phyloP scores from a whole-genome alignment of 2,329 filamentous ascomycete species.

The Nigrospora sphaerica region DNA sequence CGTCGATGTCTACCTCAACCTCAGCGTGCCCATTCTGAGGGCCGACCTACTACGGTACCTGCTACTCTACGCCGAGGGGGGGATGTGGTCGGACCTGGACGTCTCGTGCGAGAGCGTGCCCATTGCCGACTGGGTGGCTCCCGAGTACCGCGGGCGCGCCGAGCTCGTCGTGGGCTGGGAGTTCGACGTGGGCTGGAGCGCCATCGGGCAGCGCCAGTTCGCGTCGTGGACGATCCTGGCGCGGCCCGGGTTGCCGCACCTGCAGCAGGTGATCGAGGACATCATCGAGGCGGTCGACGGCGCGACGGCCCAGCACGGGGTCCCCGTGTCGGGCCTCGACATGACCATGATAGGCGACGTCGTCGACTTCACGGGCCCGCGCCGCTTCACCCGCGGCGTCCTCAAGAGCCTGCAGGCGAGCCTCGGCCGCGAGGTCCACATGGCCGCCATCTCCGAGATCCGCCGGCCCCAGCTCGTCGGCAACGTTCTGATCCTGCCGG shows the following conservation, averaged over 20 bases:
- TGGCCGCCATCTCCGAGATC: slow-evolving; percentile 2
- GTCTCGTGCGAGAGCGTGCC: slow-evolving; percentile 4
- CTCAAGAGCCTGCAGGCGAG: slow-evolving; percentile 4
- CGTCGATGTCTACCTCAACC: slow-evolving; percentile 13
- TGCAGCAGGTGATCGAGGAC: slow-evolving; percentile 10
- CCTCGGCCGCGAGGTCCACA: neutral
- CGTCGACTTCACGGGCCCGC: slow-evolving; percentile 9
- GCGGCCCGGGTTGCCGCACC: neutral
- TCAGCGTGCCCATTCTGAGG: slow-evolving; percentile 7
- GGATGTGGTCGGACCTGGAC: slow-evolving; percentile 7
- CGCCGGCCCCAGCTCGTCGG: slow-evolving; percentile 11
- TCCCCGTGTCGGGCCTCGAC: slow-evolving; percentile 3
- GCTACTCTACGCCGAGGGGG: slow-evolving; percentile 7
- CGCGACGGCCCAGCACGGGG: slow-evolving; percentile 1
- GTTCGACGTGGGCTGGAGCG: slow-evolving; percentile 15
- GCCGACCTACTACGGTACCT: slow-evolving; percentile 6
- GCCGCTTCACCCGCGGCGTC: slow-evolving; percentile 4
- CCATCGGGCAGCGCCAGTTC: slow-evolving; percentile 7
- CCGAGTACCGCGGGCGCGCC: slow-evolving; percentile 4
- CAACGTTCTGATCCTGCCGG: slow-evolving; percentile 12
- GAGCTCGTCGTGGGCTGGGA: slow-evolving; percentile 18
- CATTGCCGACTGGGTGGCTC: slow-evolving; percentile 26
- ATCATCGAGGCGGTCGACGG: slow-evolving; percentile 6
- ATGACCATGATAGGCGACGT: slow-evolving; percentile 7
- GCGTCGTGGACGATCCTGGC: slow-evolving; percentile 3